Base-by-base conservation (phyloP, 805 yeast genomes). In the Jamesozyma rosinii region DNA sequence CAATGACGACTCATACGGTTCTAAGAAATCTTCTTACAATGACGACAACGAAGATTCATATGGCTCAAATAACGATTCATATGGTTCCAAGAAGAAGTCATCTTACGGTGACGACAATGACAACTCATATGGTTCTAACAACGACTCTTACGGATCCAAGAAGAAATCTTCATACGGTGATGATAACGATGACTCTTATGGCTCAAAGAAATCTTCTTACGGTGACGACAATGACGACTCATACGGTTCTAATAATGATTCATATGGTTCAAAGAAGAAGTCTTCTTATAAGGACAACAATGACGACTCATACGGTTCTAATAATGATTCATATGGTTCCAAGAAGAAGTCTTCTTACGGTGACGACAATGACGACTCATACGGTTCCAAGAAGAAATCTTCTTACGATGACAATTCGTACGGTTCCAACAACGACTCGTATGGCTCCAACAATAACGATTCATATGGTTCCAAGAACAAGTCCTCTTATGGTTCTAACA, bases 191-290 rank as follows among this genome's bases (percentile, higher is more conserved):
- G 57, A 60, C 13, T 51, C 56, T 31, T 51, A 51, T 41, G 57
- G 60, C 15, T 51, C 57, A 32, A 34, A 34, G 6, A 34, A 34
- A 21, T 45, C 51, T 46, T 41, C 46, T 15, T 45, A 45, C 40
- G 46, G 47, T 44, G 50, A 50, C 15, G 51, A 55, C 48, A 33
- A 33, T 5, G 45, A 54, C 45, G 44, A 54, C 43, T 19, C 29
- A 14, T 35, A 35, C 44, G 63, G 58, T 42, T 47, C 52, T 42
- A 46, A 50, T 19, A 39, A 39, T 41, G 57, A 58, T 45, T 54
- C 64, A 9, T 59, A 58, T 37, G 63, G 64, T 19, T 51, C 53
- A 41, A 44, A 48, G 44, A 55, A 58, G 38, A 61, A 61, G 48
- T 49, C 55, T 38, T 58, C 63, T 47, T 46, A 55, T 51, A 59